Evolutionary conservation across 352 stramenopile species (phyloP), one percentile per base, ranked within the genome.

Genomic region (Phytopythium oedochilum): DNA sequence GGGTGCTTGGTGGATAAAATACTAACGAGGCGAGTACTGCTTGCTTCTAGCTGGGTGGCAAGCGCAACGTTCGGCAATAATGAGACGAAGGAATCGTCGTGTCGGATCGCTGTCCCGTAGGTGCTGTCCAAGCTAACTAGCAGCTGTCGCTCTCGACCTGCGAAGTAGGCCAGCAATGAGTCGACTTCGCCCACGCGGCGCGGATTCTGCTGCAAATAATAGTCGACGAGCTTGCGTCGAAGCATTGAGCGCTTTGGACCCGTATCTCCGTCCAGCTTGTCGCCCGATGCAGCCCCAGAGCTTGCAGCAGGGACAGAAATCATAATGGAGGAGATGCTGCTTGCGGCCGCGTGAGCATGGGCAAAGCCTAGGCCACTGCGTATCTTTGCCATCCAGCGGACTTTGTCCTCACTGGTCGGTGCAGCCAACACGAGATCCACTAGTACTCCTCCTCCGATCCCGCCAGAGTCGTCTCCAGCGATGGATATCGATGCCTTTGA

Each of bases 151-250:
- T 89, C 82, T 0, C 71, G 69, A 9, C 78, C 82, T 0, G 59
- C 43, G 60, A 92, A 92, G 46, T 84, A 86, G 7, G 71, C 56
- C 3, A 89, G 54, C 25, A 92, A 44, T 8, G 78, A 66, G 22
- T 89, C 83, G 7, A 97, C 80, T 39, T 97, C 87, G 2, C 68
- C 68, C 2, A 97, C 63, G 36, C 96, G 96, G 51, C 89, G 78
- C 0, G 91, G 86, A 62, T 97, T 95, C 51, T 97, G 82, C 35
- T 84, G 88, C 58, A 91, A 70, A 57, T 98, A 98, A 53, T 96
- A 98, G 42, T 75, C 81, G 9, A 96, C 54, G 22, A 98, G 53
- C 36, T 83, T 82, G 18, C 56, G 47, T 0, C 67, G 63, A 22
- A 89, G 64, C 36, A 1, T 25, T n/a, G 46, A 18, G 2, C 28